These are phyloP conservation scores for Posidonia australis DNA, from an alignment of 106 monocot genomes.

Conservation along the genomic window DNA sequence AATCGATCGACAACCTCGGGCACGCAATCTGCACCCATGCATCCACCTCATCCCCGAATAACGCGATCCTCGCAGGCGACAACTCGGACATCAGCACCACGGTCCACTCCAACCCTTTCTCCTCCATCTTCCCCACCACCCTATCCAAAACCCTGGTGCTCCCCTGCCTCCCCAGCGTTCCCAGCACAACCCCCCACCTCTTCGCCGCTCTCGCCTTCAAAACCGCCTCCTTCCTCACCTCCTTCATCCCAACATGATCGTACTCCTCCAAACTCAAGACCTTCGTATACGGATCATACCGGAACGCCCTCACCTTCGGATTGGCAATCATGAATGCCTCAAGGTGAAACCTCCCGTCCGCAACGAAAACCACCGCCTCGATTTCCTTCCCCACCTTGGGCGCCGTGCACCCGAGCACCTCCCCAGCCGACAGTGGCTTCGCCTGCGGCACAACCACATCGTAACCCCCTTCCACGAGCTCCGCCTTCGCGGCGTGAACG, in stretches of 20 bases:
- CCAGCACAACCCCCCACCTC: slow-evolving; percentile 79
- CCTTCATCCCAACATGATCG: slow-evolving; percentile 80
- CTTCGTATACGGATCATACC: slow-evolving; percentile 83
- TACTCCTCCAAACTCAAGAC: slow-evolving; percentile 71
- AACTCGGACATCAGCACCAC: slow-evolving; percentile 95
- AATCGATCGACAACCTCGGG: slow-evolving; percentile 90
- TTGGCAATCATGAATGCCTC: slow-evolving; percentile 99
- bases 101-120: slow-evolving; percentile 66
- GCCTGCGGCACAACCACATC: slow-evolving; percentile 63
- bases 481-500: slow-evolving; percentile 41
- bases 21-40: slow-evolving; percentile 99
- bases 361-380: slow-evolving; percentile 64
- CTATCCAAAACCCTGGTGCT: slow-evolving; percentile 64
- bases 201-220: slow-evolving; percentile 46
- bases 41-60: slow-evolving; percentile 83
- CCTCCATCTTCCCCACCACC: slow-evolving; percentile 62
- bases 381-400: slow-evolving; percentile 33
- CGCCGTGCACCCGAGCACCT: slow-evolving; percentile 87
- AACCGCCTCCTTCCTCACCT: slow-evolving; percentile 55
- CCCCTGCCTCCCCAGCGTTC: slow-evolving; percentile 92
- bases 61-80: slow-evolving; percentile 59
- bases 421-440: slow-evolving; percentile 85
- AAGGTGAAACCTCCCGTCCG: slow-evolving; percentile 90
- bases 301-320: slow-evolving; percentile 54
- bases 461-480: slow-evolving; percentile 29